Conservation (phyloP, 495 filamentous ascomycete genomes). For the Eremomyces bilateralis region DNA sequence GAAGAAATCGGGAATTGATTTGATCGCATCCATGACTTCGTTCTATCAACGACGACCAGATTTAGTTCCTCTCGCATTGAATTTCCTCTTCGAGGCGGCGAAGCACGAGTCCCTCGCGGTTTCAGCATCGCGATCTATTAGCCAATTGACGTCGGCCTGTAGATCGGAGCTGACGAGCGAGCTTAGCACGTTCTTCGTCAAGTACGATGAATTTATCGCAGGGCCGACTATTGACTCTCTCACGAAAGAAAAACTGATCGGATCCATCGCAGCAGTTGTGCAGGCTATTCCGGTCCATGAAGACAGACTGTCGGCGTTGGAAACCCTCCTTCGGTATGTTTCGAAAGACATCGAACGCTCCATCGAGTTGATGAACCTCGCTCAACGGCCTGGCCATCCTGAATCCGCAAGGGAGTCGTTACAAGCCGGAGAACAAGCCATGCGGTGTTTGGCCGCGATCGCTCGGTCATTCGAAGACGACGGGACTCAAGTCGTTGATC, state of each 20-base stretch:
- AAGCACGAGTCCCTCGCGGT: conserved; percentile 40
- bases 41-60: no score
- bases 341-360: conserved; percentile 34
- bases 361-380: conserved; percentile 12
- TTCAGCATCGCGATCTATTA: conserved; percentile 61
- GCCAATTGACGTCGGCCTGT: conserved; percentile 60
- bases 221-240: conserved; percentile 39
- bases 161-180: conserved; percentile 46
- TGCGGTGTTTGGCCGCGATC: neutral
- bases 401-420: conserved; percentile 4
- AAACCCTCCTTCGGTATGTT: conserved; percentile 42
- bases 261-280: conserved; percentile 66
- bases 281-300: conserved; percentile 49
- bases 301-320: conserved; percentile 36
- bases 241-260: conserved; percentile 61
- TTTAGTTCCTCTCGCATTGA: no score
- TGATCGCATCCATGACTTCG: no score
- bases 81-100: conserved; percentile 60
- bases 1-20: no score
- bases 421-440: neutral
- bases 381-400: no score
- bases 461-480: neutral
- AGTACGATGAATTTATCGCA: conserved; percentile 43
- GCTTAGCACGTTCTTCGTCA: conserved; percentile 52
- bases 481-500: neutral